Percentiles rank a stretch among this genome's conserved stretches.
Evolutionary conservation across 495 filamentous ascomycete genomes (phyloP).

Genomic region (Parmelia sp.): DNA sequence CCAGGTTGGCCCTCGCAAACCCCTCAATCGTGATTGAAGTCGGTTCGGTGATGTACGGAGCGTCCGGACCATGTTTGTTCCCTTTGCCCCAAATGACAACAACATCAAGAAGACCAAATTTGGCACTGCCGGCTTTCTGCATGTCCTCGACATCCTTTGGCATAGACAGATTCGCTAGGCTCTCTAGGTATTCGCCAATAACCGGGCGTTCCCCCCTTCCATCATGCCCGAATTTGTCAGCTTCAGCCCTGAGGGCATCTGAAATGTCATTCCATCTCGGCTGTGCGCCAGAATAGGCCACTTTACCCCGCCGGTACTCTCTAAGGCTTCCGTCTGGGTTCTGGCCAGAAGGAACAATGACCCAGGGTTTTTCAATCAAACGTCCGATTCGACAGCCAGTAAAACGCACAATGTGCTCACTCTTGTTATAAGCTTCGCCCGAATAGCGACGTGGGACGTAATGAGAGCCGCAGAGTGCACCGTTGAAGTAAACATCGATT

Average conservation of each 20-base stretch:
- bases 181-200: constrained; percentile 35
- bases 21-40: not conserved
- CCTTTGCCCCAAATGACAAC: constrained; percentile 34
- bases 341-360: constrained; percentile 31
- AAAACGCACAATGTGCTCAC: constrained; percentile 27
- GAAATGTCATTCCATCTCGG: constrained; percentile 34
- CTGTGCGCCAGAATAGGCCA: constrained; percentile 15
- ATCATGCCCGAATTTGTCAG: constrained; percentile 29
- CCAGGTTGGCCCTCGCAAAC: not conserved
- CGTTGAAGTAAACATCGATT: constrained; percentile 43
- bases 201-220: constrained; percentile 27
- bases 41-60: constrained; percentile 26
- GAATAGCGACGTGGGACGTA: constrained; percentile 22
- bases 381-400: constrained; percentile 32
- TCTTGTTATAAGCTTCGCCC: constrained; percentile 2
- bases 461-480: constrained; percentile 31
- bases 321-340: constrained; percentile 21
- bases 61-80: constrained; percentile 24
- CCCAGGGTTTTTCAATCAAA: constrained; percentile 37
- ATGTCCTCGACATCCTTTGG: constrained; percentile 27
- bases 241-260: constrained; percentile 29
- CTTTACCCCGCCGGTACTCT: constrained; percentile 8
- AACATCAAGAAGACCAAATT: constrained; percentile 39
- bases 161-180: constrained; percentile 31
- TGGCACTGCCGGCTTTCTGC: constrained; percentile 26